Evolutionary conservation across 176 grass and related monocot genomes (phyloP).

Genomic region (Rhynchospora breviuscula): DNA sequence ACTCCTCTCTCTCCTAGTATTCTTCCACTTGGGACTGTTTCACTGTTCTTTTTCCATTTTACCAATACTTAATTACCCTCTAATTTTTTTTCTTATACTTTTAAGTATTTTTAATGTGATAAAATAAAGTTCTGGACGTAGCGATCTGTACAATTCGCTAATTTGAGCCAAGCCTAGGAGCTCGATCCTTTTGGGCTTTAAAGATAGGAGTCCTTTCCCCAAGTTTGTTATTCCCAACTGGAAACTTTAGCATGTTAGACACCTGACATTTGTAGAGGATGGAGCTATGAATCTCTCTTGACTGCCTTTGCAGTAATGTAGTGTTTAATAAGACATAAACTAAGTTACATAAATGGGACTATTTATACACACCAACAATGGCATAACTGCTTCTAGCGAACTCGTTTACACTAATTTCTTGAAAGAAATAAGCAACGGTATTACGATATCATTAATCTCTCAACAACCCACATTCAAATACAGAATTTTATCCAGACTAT

Average conservation of each 20-base stretch:
- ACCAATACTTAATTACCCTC: background rate
- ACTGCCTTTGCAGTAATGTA: background rate
- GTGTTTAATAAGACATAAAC: background rate
- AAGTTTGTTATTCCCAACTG: background rate
- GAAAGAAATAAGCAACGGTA: too few relatives aligned
- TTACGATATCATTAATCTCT: background rate
- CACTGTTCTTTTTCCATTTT: background rate
- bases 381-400: background rate
- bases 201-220: background rate
- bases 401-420: background rate
- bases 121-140: background rate
- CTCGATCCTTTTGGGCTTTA: background rate
- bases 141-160: background rate
- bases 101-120: background rate
- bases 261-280: background rate
- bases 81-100: background rate
- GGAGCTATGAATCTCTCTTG: too few relatives aligned
- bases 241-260: background rate
- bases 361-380: background rate
- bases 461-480: background rate
- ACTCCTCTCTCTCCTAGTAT: background rate
- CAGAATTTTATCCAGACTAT: conserved; percentile 6
- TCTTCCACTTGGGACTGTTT: background rate
- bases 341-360: background rate
- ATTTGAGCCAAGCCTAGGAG: background rate